These are phyloP conservation scores for Cylindrotheca closterium DNA, from an alignment of 108 stramenopile genomes.

Conservation along the genomic window DNA sequence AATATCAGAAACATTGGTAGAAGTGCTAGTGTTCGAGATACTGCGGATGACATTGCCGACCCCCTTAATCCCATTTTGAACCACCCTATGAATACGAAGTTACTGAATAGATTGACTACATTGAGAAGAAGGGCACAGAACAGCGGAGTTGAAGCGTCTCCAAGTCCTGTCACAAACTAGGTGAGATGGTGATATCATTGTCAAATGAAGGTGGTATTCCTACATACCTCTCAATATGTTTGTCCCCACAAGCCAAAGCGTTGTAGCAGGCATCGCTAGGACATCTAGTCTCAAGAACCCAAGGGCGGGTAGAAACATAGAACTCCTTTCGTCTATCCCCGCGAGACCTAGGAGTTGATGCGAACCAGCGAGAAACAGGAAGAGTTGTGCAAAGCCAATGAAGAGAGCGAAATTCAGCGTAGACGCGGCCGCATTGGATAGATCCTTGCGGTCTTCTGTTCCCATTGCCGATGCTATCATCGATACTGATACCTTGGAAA, in stretches of 20 bases:
- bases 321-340: conserved; percentile 14
- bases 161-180: too few species aligned
- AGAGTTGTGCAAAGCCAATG: conserved; percentile 29
- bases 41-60: conserved; percentile 38
- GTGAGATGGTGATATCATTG: too few species aligned
- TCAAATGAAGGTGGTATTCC: too few species aligned
- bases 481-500: conserved; percentile 38
- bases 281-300: conserved; percentile 31
- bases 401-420: conserved; percentile 32
- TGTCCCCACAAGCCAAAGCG: conserved; percentile 37
- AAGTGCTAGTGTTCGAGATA: conserved; percentile 30
- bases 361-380: conserved; percentile 19
- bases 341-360: conserved; percentile 7
- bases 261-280: conserved; percentile 29
- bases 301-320: conserved; percentile 30
- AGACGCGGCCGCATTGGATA: conserved; percentile 23
- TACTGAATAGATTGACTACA: conserved; percentile 26
- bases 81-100: conserved; percentile 37
- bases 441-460: conserved; percentile 14
- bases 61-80: conserved; percentile 30
- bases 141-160: conserved; percentile 49
- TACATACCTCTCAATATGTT: conserved; percentile 51
- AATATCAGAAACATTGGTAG: conserved; percentile 24
- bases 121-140: conserved; percentile 31
- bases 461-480: conserved; percentile 29